These are phyloP conservation scores for Poa pratensis DNA, from an alignment of 176 grass and related monocot species.

Conservation along the genomic window DNA sequence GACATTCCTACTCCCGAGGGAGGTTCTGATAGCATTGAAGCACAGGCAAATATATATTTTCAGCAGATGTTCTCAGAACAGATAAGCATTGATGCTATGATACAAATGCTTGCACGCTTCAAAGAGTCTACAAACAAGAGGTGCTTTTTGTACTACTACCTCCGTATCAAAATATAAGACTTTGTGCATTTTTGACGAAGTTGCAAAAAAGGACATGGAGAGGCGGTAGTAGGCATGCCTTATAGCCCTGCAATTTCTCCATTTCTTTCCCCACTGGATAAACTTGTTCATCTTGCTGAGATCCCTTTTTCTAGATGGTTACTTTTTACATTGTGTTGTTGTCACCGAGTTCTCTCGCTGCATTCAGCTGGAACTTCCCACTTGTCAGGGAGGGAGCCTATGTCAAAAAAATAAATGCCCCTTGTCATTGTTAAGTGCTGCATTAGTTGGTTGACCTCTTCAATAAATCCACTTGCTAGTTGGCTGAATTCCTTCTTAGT, in stretches of 20 bases:
- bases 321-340: neutral
- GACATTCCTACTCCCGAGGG: conserved; percentile 52
- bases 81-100: conserved; percentile 76
- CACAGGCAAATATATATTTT: conserved; percentile 80
- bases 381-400: neutral
- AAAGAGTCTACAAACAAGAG: conserved; percentile 91
- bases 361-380: conserved; percentile 3
- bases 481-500: neutral
- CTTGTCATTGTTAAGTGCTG: neutral
- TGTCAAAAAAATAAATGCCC: neutral
- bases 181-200: no score
- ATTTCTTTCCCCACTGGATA: conserved; percentile 2
- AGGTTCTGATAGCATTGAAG: conserved; percentile 70
- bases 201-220: conserved; percentile 5
- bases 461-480: neutral
- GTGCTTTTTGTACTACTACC: conserved; percentile 45
- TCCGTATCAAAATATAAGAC: no score
- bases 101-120: conserved; percentile 91
- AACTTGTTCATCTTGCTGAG: conserved; percentile 21
- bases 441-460: conserved; percentile 14
- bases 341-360: conserved; percentile 4
- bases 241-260: neutral
- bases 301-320: neutral
- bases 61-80: conserved; percentile 94
- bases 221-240: conserved; percentile 12